Evolutionary conservation across 2,329 filamentous ascomycete species (phyloP), one percentile per base, ranked within the genome.

Genomic region (Talaromyces sp.): DNA sequence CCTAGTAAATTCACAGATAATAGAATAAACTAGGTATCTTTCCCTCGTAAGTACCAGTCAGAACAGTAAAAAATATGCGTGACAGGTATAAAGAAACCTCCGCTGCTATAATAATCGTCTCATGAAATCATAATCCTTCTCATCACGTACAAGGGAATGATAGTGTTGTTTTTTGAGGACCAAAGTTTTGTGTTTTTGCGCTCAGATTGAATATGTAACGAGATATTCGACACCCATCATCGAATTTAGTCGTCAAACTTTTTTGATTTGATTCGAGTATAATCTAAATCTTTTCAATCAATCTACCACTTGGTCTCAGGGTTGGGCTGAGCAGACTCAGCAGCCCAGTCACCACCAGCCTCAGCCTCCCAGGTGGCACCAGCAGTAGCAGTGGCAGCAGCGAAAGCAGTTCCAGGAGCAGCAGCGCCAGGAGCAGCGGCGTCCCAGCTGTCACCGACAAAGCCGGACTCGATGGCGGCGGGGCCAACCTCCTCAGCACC

Each of bases 41-140:
- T 98, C 94, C 94, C 93, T 97, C 93, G 90, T 97, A 85, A 97
- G 93, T 90, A 88, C 89, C 84, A 81, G 84, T 84, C 87, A 87
- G 84, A 84, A 62, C 61, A 62, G 47, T 64, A 58, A 65, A 65
- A 37, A 62, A 48, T 48, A 65, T 65, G 52, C 60, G 60, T 59
- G 60, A 82, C 81, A 83, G 76, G 77, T 73, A 75, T 64, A 45
- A 60, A 60, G 60, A 62, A 54, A 65, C 41, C 61, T 58, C 71
- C 68, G 60, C 47, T 58, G 37, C 35, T 62, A 35, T 59, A 62
- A 57, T 47, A 27, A 62, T 65, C 60, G 60, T 57, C 60, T 65
- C 64, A 62, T 65, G 60, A 33, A 57, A 61, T 62, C 64, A 59
- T 65, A 52, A 47, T 57, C 31, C 33, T 63, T 63, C 52, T 57